These are phyloP conservation scores for Dryas drummondii DNA, from an alignment of 306 rosid genomes.

Conservation along the genomic window DNA sequence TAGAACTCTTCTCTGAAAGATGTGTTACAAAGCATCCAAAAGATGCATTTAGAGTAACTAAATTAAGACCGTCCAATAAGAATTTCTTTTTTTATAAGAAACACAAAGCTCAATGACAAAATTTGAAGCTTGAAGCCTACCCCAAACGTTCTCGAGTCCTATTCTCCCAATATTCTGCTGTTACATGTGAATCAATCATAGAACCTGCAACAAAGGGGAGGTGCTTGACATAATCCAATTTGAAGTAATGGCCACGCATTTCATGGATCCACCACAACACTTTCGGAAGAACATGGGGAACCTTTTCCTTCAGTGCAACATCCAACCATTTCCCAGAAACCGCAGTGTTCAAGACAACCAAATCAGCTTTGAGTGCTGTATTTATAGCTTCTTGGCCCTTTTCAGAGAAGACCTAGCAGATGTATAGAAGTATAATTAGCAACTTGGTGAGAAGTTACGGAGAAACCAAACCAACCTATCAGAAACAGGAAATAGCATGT, in stretches of 20 bases:
- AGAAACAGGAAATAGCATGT: background rate
- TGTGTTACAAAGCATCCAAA: background rate
- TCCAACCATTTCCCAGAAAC: constrained; percentile 99
- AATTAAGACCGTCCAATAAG: background rate
- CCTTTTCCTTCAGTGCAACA: constrained; percentile 72
- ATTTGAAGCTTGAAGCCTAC: constrained; percentile 34
- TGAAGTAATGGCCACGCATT: constrained; percentile 97
- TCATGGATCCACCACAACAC: constrained; percentile 99
- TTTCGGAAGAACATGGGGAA: constrained; percentile 76
- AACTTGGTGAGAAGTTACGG: background rate
- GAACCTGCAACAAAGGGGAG: constrained; percentile 95
- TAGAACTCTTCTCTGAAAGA: background rate
- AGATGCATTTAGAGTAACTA: background rate
- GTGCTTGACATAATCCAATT: constrained; percentile 92
- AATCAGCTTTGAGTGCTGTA: constrained; percentile 75
- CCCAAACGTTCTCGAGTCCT: constrained; percentile 79
- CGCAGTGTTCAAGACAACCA: constrained; percentile 89
- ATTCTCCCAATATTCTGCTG: constrained; percentile 90
- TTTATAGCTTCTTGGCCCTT: constrained; percentile 72
- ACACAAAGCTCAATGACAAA: no score
- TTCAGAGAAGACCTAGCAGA: constrained; percentile 63
- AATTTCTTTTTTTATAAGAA: background rate
- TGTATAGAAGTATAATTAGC: background rate
- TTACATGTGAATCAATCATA: constrained; percentile 93
- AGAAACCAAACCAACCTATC: background rate